Evolutionary conservation across 1,284 basidiomycete genomes (phyloP), one percentile per base, ranked within the genome.

Genomic region (Heterobasidion parviporum): DNA sequence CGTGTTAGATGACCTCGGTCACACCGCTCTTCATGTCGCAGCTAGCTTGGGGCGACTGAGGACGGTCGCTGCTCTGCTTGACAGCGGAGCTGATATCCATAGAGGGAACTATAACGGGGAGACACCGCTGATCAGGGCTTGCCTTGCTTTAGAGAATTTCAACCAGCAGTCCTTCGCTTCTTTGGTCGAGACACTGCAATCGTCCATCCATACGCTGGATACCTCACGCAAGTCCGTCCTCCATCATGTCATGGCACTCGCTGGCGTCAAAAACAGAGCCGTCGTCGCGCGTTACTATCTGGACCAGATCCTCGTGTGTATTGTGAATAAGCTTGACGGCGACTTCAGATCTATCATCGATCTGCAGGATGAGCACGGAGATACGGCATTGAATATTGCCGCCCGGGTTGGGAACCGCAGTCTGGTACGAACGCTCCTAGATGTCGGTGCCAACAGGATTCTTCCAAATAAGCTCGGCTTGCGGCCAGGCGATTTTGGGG

Each of bases 331-430:
- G 57, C 81, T 87, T 62, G 79, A 78, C 10, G 85, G 84, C 1
- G 85, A 88, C 56, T 90, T 95, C 66, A 80, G 81, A 64, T 85
- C 82, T 8, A 72, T 98, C 44, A 83, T 99, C 14, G 93, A 99
- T 70, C 76, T 97, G 44, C 93, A 95, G 71, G 97, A 99, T 68
- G 86, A 93, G 61, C 88, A 98, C 68, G 97, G 97, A 1, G 97
- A 99, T 68, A 98, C 97, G 0, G 92, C 94, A 5, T 71, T 99
- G 61, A 97, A 96, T 70, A 92, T 98, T 61, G 93, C 95, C 12
- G 95, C 97, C 0, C 76, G 97, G 53, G 87, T 98, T 0, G 97
- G 97, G 2, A 98, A 95, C 70, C 81, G 89, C 58, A 86, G 88
- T 61, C 73, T 99, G 60, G 93, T 98, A 16, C 79, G 89, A 63